Evolutionary conservation across 2,329 filamentous ascomycete genomes (phyloP), one percentile per base, ranked within the genome.

Genomic region (Diaporthe citri): DNA sequence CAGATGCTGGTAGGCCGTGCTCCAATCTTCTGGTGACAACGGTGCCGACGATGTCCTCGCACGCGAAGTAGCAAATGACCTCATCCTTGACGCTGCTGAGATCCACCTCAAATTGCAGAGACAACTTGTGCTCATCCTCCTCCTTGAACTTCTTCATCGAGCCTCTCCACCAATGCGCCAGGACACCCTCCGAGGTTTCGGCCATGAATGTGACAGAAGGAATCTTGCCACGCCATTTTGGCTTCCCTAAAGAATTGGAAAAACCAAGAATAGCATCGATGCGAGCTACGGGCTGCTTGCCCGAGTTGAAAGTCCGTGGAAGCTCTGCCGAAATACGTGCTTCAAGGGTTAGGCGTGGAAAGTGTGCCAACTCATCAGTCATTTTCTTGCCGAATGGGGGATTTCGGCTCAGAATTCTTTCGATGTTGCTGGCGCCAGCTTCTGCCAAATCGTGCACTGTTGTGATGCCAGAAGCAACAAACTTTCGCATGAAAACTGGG

Each of bases 321-420:
- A 43, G 60, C n/a, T 51, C 46, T n/a, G 52, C 36, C 15, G 59
- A 60, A 43, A 73, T 48, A 22, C 34, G 67, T 52, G 66, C 80
- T 17, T 82, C 79, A 48, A 91, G 76, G 1, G 79, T 84, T 25
- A 92, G 80, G 4, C 82, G 82, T 17, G 97, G 97, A 79, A 98
- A 98, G 0, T 88, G 87, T 1, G 88, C 89, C 13, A 97, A 83
- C 28, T 87, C 86, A 17, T 91, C 90, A 20, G 94, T 85, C 56
- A 97, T 81, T 56, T 92, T 93, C 59, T 90, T 88, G 0, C 96
- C 97, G 80, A 94, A 98, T 0, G 96, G 95, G 0, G 95, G 94
- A 78, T 97, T 95, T 72, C 93, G 93, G 77, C 92, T 93, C 62
- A 97, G 82, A 34, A 95, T 85, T 64, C 91, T 89, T 79, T 98